Percentiles rank a stretch among this genome's conserved stretches.
Conservation (phyloP, 1,284 basidiomycete species). For the Ganoderma meredithae region DNA sequence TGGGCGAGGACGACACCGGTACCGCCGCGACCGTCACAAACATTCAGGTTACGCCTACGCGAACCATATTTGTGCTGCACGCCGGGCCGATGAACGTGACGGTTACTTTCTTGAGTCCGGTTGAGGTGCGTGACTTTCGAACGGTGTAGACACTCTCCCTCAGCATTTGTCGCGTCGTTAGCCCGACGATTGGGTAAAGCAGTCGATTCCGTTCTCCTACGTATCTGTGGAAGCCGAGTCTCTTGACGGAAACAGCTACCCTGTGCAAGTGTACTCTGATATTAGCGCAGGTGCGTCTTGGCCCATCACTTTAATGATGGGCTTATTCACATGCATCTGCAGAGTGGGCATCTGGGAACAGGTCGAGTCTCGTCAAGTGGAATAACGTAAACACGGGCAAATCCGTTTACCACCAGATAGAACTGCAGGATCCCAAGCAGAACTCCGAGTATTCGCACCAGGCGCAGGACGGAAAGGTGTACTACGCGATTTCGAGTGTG, state of each 20-base stretch:
- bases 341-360: constrained; percentile 36
- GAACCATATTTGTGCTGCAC: constrained; percentile 28
- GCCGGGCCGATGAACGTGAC: constrained; percentile 33
- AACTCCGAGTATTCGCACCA: constrained; percentile 29
- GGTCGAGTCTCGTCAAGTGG: constrained; percentile 25
- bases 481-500: constrained; percentile 34
- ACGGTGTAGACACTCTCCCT: not conserved
- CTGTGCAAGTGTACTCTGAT: constrained; percentile 45
- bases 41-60: constrained; percentile 29
- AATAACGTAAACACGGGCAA: constrained; percentile 21
- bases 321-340: not conserved
- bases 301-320: not conserved
- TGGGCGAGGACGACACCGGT: constrained; percentile 17
- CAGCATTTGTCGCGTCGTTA: constrained; percentile 15
- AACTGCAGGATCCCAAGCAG: constrained; percentile 27
- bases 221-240: constrained; percentile 41
- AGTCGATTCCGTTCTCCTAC: constrained; percentile 46
- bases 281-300: constrained; percentile 39
- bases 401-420: constrained; percentile 30
- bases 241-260: constrained; percentile 41
- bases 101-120: constrained; percentile 33
- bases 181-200: constrained; percentile 42
- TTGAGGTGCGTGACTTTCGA: constrained; percentile 29
- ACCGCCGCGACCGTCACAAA: constrained; percentile 14
- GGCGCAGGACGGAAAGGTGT: constrained; percentile 35